Base-by-base conservation (phyloP, 2,329 filamentous ascomycete genomes). In the Tolypocladium amazonense region DNA sequence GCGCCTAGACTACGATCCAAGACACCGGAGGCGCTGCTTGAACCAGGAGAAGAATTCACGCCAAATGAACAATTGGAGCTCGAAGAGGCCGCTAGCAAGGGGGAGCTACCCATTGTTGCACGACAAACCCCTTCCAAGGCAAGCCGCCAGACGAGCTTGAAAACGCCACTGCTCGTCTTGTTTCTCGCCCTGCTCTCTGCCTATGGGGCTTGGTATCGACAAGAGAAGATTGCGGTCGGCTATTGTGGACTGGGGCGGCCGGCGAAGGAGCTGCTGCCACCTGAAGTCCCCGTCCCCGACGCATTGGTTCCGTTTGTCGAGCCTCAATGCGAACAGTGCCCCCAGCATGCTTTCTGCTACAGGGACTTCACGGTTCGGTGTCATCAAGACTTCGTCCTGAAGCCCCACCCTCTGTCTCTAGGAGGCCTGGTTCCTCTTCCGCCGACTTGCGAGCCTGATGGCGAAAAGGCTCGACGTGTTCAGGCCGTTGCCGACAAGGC, bases 221-320 rank as follows among this genome's bases (percentile, higher is more conserved):
- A 96, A 70, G 94, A 99, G 74, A 97, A 97, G 79, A 79, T 96
- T n/a, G 88, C 90, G 20, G 90, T 97, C 25, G 94, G 95, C 39
- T 99, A 96, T 70, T 99, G 94, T 71, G 92, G 92, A 15, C 83
- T 96, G 58, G 94, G 89, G 30, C 84, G 87, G 58, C 79, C 84
- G 56, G 83, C 80, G 2, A 77, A 75, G 38, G 69, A 77, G 64
- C 69, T 85, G 37, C 71, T 84, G 23, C 80, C 81, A 14, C 70
- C 72, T 14, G 73, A 80, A 30, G 67, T 79, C 43, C 75, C 77
- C 0, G 73, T 96, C 23, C 92, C 93, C 3, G 85, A 90, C 55
- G 89, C 86, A 79, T 79, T 89, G 11, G 79, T 85, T 56, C 78
- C 85, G 12, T 75, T 92, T 6, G 79, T 91, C 37, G 84, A 87